phyloP scores from a whole-genome alignment of 1,139 yeast genomes.

The Citeromyces hawaiiensis region DNA sequence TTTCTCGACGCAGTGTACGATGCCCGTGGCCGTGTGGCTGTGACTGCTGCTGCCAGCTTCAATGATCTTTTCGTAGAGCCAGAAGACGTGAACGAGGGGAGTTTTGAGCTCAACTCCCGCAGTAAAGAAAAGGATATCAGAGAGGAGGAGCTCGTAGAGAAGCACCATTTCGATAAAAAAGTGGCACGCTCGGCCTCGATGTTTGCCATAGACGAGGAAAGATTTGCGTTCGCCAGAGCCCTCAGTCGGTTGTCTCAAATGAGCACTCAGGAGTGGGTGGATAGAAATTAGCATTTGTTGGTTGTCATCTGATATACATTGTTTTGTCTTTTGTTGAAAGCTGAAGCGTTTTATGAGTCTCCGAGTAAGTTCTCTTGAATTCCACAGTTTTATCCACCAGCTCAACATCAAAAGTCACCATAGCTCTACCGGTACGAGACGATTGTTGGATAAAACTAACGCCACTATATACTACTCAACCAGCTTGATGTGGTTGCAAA shows the following conservation, averaged over 20 bases:
- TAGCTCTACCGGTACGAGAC: too few relatives aligned
- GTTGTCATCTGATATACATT: too few relatives aligned
- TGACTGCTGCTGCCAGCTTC: slow-evolving; percentile 79
- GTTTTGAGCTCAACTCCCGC: slow-evolving; percentile 21
- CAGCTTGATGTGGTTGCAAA: too few relatives aligned
- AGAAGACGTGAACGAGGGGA: slow-evolving; percentile 43
- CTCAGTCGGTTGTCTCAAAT: slow-evolving; percentile 81
- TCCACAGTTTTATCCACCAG: too few relatives aligned
- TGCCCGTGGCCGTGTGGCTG: slow-evolving; percentile 74
- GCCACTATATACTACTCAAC: too few relatives aligned
- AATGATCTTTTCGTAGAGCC: slow-evolving; percentile 80
- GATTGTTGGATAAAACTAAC: too few relatives aligned
- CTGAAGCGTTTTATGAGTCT: too few relatives aligned
- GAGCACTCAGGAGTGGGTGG: slow-evolving; percentile 92
- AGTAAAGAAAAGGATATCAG: slow-evolving; percentile 16
- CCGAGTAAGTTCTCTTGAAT: too few relatives aligned
- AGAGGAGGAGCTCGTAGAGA: slow-evolving; percentile 48
- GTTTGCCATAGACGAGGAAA: slow-evolving; percentile 84
- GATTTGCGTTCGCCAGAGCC: slow-evolving; percentile 94
- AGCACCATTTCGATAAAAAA: slow-evolving; percentile 64
- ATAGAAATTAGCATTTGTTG: slow-evolving; percentile 15
- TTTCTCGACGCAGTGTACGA: slow-evolving; percentile 93
- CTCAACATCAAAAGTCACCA: too few relatives aligned
- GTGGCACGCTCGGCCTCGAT: slow-evolving; percentile 67
- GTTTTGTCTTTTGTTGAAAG: too few relatives aligned